Evolutionary conservation across 1,284 basidiomycete genomes (phyloP).

Genomic region (Salmacisia buchloeana): DNA sequence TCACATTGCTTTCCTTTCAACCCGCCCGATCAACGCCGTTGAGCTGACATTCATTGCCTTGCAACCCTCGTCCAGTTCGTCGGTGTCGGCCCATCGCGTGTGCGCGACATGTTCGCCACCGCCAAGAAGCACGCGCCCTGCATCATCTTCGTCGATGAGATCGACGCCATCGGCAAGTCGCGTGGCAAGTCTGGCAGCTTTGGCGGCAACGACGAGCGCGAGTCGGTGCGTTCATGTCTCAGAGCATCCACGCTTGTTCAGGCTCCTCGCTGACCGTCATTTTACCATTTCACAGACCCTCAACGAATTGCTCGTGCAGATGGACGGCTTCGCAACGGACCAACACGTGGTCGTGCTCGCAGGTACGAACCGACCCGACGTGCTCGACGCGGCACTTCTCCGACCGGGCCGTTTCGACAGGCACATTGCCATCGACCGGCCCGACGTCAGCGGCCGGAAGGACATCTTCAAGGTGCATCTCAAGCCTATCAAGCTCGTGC

Average conservation of each 20-base stretch:
- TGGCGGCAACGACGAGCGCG: conserved; percentile 96
- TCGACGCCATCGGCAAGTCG: conserved; percentile 92
- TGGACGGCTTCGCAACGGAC: conserved; percentile 96
- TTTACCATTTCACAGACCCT: conserved; percentile 59
- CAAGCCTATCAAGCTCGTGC: conserved; percentile 62
- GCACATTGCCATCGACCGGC: conserved; percentile 90
- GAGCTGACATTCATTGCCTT: background rate
- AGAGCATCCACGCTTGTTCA: background rate
- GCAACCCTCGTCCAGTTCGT: conserved; percentile 71
- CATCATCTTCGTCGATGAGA: conserved; percentile 64
- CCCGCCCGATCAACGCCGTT: background rate
- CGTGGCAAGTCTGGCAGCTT: conserved; percentile 80
- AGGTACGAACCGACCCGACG: conserved; percentile 93
- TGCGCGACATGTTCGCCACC: conserved; percentile 91
- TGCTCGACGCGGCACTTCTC: conserved; percentile 88
- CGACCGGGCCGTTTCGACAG: conserved; percentile 96
- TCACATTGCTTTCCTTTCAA: background rate
- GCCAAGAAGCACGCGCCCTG: conserved; percentile 97
- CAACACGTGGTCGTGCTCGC: conserved; percentile 95
- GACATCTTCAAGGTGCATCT: conserved; percentile 94
- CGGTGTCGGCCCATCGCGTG: conserved; percentile 93
- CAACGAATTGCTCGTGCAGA: conserved; percentile 96
- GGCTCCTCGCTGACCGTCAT: background rate
- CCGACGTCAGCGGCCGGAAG: conserved; percentile 85
- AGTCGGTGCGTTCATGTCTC: conserved; percentile 56